phyloP scores from a whole-genome alignment of 768 basidiomycete species.

The Leucocoprinus sp. region DNA sequence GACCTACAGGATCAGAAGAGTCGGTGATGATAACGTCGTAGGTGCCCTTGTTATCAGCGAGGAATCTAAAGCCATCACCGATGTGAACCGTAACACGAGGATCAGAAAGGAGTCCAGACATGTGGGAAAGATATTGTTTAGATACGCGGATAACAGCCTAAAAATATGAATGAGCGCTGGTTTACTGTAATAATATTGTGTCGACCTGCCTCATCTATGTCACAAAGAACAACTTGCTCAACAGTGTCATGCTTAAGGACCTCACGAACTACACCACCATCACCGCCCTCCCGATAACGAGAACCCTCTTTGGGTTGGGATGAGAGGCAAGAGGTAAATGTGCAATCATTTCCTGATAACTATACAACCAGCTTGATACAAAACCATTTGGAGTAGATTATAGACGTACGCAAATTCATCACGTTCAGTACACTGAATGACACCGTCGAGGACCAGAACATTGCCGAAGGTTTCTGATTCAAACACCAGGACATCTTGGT shows the following conservation, averaged over 20 bases:
- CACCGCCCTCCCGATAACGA: slow-evolving; percentile 98
- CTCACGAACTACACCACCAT: slow-evolving; percentile 96
- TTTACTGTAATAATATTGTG: not conserved
- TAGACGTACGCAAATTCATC: slow-evolving; percentile 90
- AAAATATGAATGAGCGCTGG: no score
- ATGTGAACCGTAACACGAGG: slow-evolving; percentile 79
- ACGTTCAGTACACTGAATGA: slow-evolving; percentile 94
- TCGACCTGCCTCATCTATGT: slow-evolving; percentile 83
- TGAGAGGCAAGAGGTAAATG: slow-evolving; percentile 95
- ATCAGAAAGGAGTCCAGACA: slow-evolving; percentile 76
- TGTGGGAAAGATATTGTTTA: slow-evolving; percentile 88
- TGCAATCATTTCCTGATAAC: slow-evolving; percentile 98
- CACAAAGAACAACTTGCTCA: slow-evolving; percentile 88
- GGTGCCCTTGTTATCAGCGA: slow-evolving; percentile 74
- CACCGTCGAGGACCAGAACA: slow-evolving; percentile 90
- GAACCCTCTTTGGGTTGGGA: slow-evolving; percentile 91
- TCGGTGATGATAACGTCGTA: slow-evolving; percentile 99
- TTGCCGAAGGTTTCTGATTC: slow-evolving; percentile 96
- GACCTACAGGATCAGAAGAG: slow-evolving; percentile 96
- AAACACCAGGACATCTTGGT: slow-evolving; percentile 97
- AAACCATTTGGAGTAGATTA: not conserved
- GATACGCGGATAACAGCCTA: slow-evolving; percentile 94
- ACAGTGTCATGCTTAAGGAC: slow-evolving; percentile 91
- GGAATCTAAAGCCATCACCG: slow-evolving; percentile 96
- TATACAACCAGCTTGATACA: slow-evolving; percentile 21